Conservation (phyloP, 2,329 filamentous ascomycete species). For the Whalleya microplaca region DNA sequence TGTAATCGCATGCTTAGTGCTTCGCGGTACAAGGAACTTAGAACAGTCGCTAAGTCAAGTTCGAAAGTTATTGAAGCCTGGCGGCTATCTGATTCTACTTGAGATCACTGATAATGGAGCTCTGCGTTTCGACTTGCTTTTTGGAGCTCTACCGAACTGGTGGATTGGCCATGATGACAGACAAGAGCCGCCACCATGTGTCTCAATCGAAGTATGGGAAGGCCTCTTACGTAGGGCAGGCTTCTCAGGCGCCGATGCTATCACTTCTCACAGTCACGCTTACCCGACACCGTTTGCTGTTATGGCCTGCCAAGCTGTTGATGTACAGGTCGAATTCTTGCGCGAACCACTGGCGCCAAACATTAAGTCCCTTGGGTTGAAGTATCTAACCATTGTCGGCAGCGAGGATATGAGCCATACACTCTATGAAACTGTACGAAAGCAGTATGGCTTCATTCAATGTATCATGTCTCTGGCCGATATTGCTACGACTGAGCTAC, state of each 20-base stretch:
- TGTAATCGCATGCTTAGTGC: constrained; percentile 38
- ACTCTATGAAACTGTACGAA: too few species aligned
- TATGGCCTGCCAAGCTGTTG: too few species aligned
- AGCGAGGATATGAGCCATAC: too few species aligned
- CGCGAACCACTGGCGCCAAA: too few species aligned
- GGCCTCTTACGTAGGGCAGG: constrained; percentile 27
- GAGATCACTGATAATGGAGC: constrained; percentile 13
- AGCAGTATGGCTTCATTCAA: too few species aligned
- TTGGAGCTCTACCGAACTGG: constrained; percentile 12
- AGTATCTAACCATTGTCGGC: too few species aligned
- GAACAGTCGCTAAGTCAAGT: constrained; percentile 32
- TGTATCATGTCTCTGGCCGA: too few species aligned
- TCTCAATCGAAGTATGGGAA: constrained; percentile 26
- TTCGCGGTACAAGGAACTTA: constrained; percentile 34
- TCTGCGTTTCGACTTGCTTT: background rate
- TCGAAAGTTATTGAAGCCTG: constrained; percentile 40
- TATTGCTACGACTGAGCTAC: too few species aligned
- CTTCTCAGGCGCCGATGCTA: constrained; percentile 35
- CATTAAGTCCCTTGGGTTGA: too few species aligned
- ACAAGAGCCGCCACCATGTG: background rate
- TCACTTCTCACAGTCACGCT: too few species aligned
- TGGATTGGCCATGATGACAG: constrained; percentile 15
- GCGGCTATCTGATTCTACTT: constrained; percentile 40
- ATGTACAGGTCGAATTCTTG: too few species aligned
- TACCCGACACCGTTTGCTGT: too few species aligned